A percentile compares a stretch with the other conserved stretches of the same genome.
phyloP scores from a whole-genome alignment of 2,329 filamentous ascomycete genomes.

The Cephalotrichum gorgonifer region DNA sequence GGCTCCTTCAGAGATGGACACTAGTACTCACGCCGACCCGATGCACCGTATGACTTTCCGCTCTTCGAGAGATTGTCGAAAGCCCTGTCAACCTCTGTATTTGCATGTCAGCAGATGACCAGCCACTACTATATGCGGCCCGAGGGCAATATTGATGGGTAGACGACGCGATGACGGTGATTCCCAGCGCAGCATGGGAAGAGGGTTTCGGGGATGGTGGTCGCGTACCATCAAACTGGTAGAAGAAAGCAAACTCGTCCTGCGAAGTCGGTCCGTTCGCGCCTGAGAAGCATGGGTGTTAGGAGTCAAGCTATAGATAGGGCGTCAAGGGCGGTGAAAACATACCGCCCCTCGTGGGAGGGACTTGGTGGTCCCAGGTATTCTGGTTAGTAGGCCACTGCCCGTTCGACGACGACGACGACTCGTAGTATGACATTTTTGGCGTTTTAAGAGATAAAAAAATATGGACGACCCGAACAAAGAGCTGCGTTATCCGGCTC shows the following conservation, averaged over 20 bases:
- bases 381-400: constrained; percentile 26
- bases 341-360: constrained; percentile 25
- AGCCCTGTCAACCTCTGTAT: constrained; percentile 83
- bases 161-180: not conserved
- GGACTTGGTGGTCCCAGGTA: constrained; percentile 36
- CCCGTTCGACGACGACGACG: constrained; percentile 17
- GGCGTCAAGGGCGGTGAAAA: no score
- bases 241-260: constrained; percentile 73
- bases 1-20: not conserved
- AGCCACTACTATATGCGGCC: not conserved
- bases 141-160: not conserved
- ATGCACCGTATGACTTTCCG: constrained; percentile 74
- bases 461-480: not conserved
- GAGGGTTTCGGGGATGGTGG: not conserved
- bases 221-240: constrained; percentile 80
- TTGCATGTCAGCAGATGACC: constrained; percentile 6
- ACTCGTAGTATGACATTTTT: constrained; percentile 35
- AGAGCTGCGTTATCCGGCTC: not conserved
- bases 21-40: constrained; percentile 68
- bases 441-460: constrained; percentile 1
- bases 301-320: constrained; percentile 5
- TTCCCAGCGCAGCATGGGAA: not conserved
- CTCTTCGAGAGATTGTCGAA: constrained; percentile 95
- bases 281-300: constrained; percentile 34
- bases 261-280: constrained; percentile 64